Percentiles rank a stretch among this genome's conserved stretches.
phyloP scores from a whole-genome alignment of 192 early-diverging fungal species.

The Coemansia sp. region DNA sequence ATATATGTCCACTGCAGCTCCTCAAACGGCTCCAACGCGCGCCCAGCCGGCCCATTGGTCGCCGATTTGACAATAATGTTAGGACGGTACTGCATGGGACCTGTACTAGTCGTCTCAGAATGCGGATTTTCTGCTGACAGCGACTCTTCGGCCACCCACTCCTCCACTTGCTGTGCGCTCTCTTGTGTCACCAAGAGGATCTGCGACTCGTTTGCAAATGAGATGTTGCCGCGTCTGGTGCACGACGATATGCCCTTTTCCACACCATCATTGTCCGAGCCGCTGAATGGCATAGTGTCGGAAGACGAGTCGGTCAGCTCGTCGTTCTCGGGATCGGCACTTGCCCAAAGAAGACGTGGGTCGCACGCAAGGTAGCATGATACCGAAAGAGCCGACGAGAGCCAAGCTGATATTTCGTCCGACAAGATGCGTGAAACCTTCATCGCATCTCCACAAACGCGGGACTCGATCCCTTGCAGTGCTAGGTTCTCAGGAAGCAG shows the following conservation, averaged over 20 bases:
- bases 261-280: background rate
- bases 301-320: conserved; percentile 3
- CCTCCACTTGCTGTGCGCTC: conserved; percentile 58
- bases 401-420: conserved; percentile 42
- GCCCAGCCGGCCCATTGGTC: conserved; percentile 5
- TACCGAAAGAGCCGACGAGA: conserved; percentile 52
- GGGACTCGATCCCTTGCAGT: conserved; percentile 31
- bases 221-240: conserved; percentile 18
- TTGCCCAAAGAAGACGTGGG: conserved; percentile 22
- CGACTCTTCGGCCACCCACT: conserved; percentile 53
- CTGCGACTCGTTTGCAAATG: conserved; percentile 74
- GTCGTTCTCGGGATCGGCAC: background rate
- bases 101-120: conserved; percentile 10
- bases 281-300: background rate
- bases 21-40: conserved; percentile 56
- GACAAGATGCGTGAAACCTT: conserved; percentile 28
- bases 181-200: conserved; percentile 66
- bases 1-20: conserved; percentile 64
- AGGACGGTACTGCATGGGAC: conserved; percentile 62
- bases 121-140: background rate
- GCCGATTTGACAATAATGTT: conserved; percentile 65
- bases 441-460: conserved; percentile 29
- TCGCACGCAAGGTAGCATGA: conserved; percentile 54
- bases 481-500: conserved; percentile 21
- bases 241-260: background rate